These are phyloP conservation scores for Fusarium longipes DNA, from an alignment of 2,329 filamentous ascomycete species.

Conservation along the genomic window DNA sequence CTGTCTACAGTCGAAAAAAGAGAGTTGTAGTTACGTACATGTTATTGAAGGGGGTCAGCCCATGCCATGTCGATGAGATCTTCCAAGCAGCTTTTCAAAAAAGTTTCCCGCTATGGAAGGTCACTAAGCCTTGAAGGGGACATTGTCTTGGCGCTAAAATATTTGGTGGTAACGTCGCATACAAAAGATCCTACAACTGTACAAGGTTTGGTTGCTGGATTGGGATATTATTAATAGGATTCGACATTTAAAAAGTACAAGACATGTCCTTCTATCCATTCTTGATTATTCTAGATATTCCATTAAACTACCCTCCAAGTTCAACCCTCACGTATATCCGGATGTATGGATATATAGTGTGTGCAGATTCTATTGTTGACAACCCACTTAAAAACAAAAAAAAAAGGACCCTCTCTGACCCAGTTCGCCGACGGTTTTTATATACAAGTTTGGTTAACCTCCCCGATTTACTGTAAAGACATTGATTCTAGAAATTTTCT, in stretches of 20 bases:
- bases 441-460: constrained; percentile 1
- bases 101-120: constrained; percentile 27
- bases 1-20: too few relatives aligned
- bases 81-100: background rate
- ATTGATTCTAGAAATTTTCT: constrained; percentile 6
- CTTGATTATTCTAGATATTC: background rate
- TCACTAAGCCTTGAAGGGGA: constrained; percentile 10
- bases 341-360: background rate
- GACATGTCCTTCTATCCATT: background rate
- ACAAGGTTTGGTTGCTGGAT: too few relatives aligned
- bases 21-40: constrained; percentile 31
- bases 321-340: too few relatives aligned
- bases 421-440: constrained; percentile 8
- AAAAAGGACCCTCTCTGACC: constrained; percentile 23
- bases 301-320: too few relatives aligned
- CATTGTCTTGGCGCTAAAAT: constrained; percentile 6
- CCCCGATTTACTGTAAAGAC: background rate
- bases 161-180: constrained; percentile 17
- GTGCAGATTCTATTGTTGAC: background rate
- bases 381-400: background rate
- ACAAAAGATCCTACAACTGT: background rate
- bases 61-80: constrained; percentile 20
- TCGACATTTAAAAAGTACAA: background rate
- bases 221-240: background rate
- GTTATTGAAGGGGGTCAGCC: constrained; percentile 2